Evolutionary conservation across 768 basidiomycete genomes (phyloP).

Genomic region (Tulasnella sp.): DNA sequence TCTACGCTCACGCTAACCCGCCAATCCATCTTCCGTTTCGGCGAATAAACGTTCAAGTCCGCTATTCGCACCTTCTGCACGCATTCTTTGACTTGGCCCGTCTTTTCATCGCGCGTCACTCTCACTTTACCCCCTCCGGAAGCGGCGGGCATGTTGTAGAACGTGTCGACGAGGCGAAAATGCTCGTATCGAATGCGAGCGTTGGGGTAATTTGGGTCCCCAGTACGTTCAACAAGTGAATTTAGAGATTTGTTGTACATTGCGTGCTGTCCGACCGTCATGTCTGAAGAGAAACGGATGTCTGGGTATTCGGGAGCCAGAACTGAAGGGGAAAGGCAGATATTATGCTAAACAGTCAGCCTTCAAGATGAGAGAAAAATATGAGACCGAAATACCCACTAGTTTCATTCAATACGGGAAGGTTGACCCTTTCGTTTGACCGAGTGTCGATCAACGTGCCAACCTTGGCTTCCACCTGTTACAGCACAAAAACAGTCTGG

Average conservation of each 20-base stretch:
- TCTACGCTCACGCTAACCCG: constrained; percentile 89
- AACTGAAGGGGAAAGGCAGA: constrained; percentile 42
- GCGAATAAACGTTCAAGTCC: constrained; percentile 79
- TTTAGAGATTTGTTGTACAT: constrained; percentile 86
- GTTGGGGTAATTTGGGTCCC: constrained; percentile 44
- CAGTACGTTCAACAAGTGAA: constrained; percentile 53
- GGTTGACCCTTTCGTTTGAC: constrained; percentile 46
- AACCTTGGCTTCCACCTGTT: constrained; percentile 72
- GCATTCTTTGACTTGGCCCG: constrained; percentile 54
- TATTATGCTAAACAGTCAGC: neutral
- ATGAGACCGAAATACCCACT: constrained; percentile 46
- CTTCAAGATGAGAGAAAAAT: neutral
- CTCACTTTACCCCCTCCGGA: constrained; percentile 53
- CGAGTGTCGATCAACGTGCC: constrained; percentile 59
- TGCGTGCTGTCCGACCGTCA: constrained; percentile 77
- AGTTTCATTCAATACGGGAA: constrained; percentile 66
- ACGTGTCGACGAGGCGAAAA: constrained; percentile 68
- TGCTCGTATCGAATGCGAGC: constrained; percentile 64
- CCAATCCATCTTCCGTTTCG: constrained; percentile 82
- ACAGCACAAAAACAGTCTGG: neutral
- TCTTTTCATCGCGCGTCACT: constrained; percentile 76
- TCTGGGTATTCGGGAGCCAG: constrained; percentile 53
- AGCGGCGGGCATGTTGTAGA: constrained; percentile 44
- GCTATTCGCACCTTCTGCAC: constrained; percentile 77
- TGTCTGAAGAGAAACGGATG: constrained; percentile 82